These are phyloP conservation scores for Populus hybrid DNA, from an alignment of 441 rosid genomes.

Conservation along the genomic window DNA sequence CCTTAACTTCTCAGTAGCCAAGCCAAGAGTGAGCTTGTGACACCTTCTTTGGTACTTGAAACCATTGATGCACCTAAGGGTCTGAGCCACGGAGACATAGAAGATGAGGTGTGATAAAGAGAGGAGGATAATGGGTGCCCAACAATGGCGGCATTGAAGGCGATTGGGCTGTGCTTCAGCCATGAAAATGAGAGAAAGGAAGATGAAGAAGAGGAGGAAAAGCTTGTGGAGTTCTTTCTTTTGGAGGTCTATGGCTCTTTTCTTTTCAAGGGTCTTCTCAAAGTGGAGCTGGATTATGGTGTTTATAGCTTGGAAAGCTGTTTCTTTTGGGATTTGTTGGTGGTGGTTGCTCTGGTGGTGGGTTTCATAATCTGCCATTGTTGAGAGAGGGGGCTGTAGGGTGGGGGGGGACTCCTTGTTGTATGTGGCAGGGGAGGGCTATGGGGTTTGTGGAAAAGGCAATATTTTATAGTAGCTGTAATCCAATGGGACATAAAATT, in stretches of 20 bases:
- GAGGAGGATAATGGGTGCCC: conserved; percentile 71
- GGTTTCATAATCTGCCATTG: conserved; percentile 74
- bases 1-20: no score
- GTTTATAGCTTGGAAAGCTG: conserved; percentile 85
- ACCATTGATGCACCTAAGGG: conserved; percentile 87
- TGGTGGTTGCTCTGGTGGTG: conserved; percentile 33
- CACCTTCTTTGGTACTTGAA: conserved; percentile 97
- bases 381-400: not conserved
- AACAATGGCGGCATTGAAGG: conserved; percentile 90
- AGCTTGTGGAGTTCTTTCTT: conserved; percentile 90
- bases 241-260: conserved; percentile 86
- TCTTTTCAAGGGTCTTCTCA: conserved; percentile 91
- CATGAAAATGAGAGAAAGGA: conserved; percentile 58
- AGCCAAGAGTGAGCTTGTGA: no score
- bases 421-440: not conserved
- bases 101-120: conserved; percentile 81
- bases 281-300: conserved; percentile 92
- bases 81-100: conserved; percentile 91
- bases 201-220: conserved; percentile 39
- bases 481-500: no score
- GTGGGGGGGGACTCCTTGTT: not conserved
- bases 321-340: conserved; percentile 65
- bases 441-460: not conserved
- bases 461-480: no score
- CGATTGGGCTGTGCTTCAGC: conserved; percentile 53